Evolutionary conservation across 2,329 filamentous ascomycete genomes (phyloP), one percentile per base, ranked within the genome.

Genomic region (Fusarium euwallaceae): DNA sequence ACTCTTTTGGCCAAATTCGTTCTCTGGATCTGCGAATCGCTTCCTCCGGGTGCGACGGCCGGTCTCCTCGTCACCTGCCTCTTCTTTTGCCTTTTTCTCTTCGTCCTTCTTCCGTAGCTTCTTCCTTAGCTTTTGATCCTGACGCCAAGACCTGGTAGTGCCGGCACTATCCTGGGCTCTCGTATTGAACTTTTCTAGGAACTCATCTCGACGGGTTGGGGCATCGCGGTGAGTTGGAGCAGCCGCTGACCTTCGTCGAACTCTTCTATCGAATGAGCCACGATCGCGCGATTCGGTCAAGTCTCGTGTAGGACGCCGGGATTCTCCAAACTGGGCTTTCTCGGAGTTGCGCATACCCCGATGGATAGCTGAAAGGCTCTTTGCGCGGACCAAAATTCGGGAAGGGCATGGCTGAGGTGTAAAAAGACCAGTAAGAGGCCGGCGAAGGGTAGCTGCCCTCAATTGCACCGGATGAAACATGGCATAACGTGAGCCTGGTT

Each of bases 301-400:
- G 20, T 66, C 58, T 43, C 62, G 29, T 32, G 67, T 45, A 58
- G 70, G 32, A n/a, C 64, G 69, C 64, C 62, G 53, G 61, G 65
- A 9, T 36, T 76, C 75, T 32, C 80, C 79, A 67, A 75, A 76
- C 55, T 80, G 78, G 43, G 74, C 81, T 70, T 81, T 76, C 78
- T 86, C 74, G 75, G 89, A 82, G 81, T 84, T 78, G 53, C 91
- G 89, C 64, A 94, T 86, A 16, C 93, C 93, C 55, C 88, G 86
- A 74, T 91, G 89, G 78, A 95, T 95, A 51, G 92, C 92, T 11
- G 92, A 93, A 69, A 94, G 87, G 48, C 80, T 82, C 32, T 82
- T 78, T 24, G 76, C 36, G 48, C 82, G 82, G 45, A 75, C 71
- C 17, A 71, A 64, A 6, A 76, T 48, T 27, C 73, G 76, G 27